Evolutionary conservation across 257 asterid species (phyloP).

Genomic region (Solanum chiquidenum): DNA sequence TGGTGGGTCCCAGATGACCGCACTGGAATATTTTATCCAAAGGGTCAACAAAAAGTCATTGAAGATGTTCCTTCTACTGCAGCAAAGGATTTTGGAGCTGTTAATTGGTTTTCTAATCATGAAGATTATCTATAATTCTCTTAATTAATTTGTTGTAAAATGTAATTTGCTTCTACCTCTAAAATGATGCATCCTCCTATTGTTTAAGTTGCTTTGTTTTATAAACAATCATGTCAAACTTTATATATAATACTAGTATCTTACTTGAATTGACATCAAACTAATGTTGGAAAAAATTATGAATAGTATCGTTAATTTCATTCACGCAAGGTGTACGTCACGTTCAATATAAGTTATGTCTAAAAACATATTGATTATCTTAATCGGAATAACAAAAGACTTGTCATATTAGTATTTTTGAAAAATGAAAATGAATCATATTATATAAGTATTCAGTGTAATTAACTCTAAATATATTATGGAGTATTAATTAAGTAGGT

Average conservation of each 20-base stretch:
- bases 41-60: constrained; percentile 65
- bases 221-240: not conserved
- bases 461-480: not conserved
- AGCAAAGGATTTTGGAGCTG: constrained; percentile 12
- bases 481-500: not conserved
- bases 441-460: not conserved
- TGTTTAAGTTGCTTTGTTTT: not conserved
- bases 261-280: not conserved
- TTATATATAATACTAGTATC: not conserved
- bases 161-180: not conserved
- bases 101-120: constrained; percentile 34
- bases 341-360: not conserved
- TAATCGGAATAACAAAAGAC: not conserved
- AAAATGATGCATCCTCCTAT: not conserved
- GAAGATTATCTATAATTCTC: constrained; percentile 2
- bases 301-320: not conserved
- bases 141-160: not conserved
- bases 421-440: not conserved
- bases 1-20: constrained; percentile 58
- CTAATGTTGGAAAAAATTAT: not conserved
- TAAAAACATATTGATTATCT: not conserved
- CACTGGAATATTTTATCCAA: constrained; percentile 58
- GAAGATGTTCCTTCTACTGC: constrained; percentile 39
- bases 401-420: not conserved
- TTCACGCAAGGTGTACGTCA: not conserved